These are phyloP conservation scores for Tolypocladium pustulatum DNA, from an alignment of 2,329 filamentous ascomycete species.

Conservation along the genomic window DNA sequence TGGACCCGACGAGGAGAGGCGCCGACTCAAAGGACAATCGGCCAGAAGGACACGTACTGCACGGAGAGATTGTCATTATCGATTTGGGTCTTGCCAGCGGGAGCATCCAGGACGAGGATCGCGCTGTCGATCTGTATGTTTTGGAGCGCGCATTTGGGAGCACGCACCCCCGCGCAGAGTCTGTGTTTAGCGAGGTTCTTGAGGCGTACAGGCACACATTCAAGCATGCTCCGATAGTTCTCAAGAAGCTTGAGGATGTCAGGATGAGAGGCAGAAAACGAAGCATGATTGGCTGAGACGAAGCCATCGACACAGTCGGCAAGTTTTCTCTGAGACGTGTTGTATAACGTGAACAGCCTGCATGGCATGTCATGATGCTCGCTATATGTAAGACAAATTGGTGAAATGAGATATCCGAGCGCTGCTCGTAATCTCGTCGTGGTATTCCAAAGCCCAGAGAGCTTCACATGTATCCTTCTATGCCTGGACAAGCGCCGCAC, in stretches of 20 bases:
- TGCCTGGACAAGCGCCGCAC: constrained; percentile 49
- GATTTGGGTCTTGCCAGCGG: constrained; percentile 88
- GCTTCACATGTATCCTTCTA: neutral
- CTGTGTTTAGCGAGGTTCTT: constrained; percentile 63
- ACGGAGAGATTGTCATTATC: constrained; percentile 78
- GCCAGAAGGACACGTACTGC: constrained; percentile 22
- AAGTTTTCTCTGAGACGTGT: neutral
- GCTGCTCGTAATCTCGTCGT: neutral
- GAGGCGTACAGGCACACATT: constrained; percentile 63
- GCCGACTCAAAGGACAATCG: constrained; percentile 10
- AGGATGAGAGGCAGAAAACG: constrained; percentile 89
- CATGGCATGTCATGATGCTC: constrained; percentile 16
- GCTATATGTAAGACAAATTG: constrained; percentile 12
- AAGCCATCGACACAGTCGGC: neutral
- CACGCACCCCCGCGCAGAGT: constrained; percentile 80
- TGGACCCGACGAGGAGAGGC: constrained; percentile 31
- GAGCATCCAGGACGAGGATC: constrained; percentile 76
- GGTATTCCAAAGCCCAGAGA: neutral
- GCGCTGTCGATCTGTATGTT: constrained; percentile 93
- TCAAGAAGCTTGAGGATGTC: constrained; percentile 83
- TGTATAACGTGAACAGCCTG: neutral
- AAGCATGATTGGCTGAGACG: constrained; percentile 76
- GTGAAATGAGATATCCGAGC: neutral
- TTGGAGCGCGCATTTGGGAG: constrained; percentile 89
- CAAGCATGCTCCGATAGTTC: constrained; percentile 61